Evolutionary conservation across 2,329 filamentous ascomycete species (phyloP).

Genomic region (Nemania sp.): DNA sequence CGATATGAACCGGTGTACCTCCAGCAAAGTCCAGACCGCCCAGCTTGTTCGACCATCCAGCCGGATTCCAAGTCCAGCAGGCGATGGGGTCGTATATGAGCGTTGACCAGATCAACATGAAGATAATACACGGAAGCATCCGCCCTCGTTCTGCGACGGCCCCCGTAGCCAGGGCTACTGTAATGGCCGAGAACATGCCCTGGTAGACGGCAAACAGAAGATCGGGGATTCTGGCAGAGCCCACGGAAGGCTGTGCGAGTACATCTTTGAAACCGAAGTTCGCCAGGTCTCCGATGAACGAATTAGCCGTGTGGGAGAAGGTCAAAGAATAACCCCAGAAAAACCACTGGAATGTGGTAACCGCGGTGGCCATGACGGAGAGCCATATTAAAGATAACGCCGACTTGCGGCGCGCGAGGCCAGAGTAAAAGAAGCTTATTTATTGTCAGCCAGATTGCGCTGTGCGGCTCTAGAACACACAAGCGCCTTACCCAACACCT

Average conservation of each 20-base stretch:
- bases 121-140: slow-evolving; percentile 85
- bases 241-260: slow-evolving; percentile 75
- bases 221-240: slow-evolving; percentile 74
- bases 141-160: slow-evolving; percentile 85
- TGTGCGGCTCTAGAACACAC: neutral
- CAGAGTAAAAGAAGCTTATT: slow-evolving; percentile 83
- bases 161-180: slow-evolving; percentile 81
- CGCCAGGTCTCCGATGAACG: slow-evolving; percentile 75
- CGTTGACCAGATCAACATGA: slow-evolving; percentile 93
- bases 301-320: slow-evolving; percentile 77
- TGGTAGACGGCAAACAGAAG: slow-evolving; percentile 85
- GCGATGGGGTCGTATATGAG: slow-evolving; percentile 91
- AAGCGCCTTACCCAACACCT: slow-evolving; percentile 69
- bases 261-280: slow-evolving; percentile 83
- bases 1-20: slow-evolving; percentile 87
- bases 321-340: slow-evolving; percentile 87
- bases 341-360: slow-evolving; percentile 92
- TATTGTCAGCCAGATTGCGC: slow-evolving; percentile 17
- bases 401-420: slow-evolving; percentile 85
- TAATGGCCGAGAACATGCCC: slow-evolving; percentile 87
- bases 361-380: slow-evolving; percentile 81
- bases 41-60: slow-evolving; percentile 78
- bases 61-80: slow-evolving; percentile 91
- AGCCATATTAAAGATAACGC: slow-evolving; percentile 90
- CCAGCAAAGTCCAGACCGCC: slow-evolving; percentile 88